Conservation (phyloP, 129 eudicot species). For the Oenanthe sinensis region DNA sequence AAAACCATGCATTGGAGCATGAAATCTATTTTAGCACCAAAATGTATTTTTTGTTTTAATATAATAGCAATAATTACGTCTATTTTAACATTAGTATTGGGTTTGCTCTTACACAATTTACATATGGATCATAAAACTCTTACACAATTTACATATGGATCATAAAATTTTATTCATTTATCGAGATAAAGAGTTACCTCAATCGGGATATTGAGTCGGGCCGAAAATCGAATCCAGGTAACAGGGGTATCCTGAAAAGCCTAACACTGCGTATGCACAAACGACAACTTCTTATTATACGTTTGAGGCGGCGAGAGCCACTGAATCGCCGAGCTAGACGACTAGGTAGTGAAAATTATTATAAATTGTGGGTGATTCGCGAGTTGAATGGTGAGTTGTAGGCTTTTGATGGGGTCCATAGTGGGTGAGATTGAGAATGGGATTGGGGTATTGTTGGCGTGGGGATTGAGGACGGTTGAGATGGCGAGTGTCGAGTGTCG, state of each 20-base stretch:
- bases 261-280: conserved; percentile 86
- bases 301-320: conserved; percentile 90
- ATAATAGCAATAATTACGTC: no score
- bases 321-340: conserved; percentile 68
- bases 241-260: conserved; percentile 89
- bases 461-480: conserved; percentile 49
- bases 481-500: conserved; percentile 69
- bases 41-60: no score
- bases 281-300: conserved; percentile 51
- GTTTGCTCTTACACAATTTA: no score
- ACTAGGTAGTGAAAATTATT: conserved; percentile 39
- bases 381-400: conserved; percentile 42
- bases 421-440: conserved; percentile 49
- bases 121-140: no score
- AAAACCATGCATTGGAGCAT: no score
- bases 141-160: no score
- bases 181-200: background rate
- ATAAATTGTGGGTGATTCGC: conserved; percentile 35
- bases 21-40: no score
- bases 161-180: no score
- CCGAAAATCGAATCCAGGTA: conserved; percentile 50
- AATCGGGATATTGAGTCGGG: conserved; percentile 58
- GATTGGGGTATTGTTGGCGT: conserved; percentile 33
- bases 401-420: conserved; percentile 54
- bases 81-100: no score